Base-by-base conservation (phyloP, 1,284 basidiomycete species). In the Papiliotrema laurentii region DNA sequence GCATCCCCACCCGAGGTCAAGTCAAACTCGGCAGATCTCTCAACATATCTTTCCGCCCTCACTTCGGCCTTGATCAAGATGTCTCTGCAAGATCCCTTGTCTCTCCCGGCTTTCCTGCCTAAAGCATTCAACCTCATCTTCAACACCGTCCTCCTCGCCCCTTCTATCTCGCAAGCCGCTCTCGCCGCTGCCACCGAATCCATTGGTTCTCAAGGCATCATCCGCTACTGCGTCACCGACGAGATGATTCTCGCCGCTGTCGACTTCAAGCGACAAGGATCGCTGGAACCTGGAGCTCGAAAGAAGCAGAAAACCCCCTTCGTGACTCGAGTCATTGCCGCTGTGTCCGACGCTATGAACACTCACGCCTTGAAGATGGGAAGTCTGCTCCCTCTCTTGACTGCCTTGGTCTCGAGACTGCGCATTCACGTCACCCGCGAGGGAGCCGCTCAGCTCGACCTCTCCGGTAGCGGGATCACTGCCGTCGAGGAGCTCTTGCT, bases 101-200 rank as follows among this genome's bases (percentile, higher is more conserved):
- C 58, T 27, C 50, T 68, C 36, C 53, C 54, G 27, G 78, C 27
- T 66, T 73, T 86, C 63, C 69, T 89, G 1, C 71, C 72, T 34
- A 82, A 80, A 60, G 83, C 85, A 1, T 92, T 89, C 86, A 86
- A 82, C 66, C 78, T 80, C 3, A 72, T 85, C 2, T 92, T 89
- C 85, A 75, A 77, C 38, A 85, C 83, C 63, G 77, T 91, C 47
- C 62, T 74, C 13, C 61, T 71, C 18, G 55, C 61, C 0, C 56
- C 71, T 4, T 48, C 56, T 1, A 55, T 66, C 2, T 35, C 60
- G 5, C 55, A 58, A 1, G 54, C 58, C 19, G 64, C 67, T 11
- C 59, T 72, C 75, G 80, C 24, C 82, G 82, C 82, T 51, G 81
- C 86, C 13, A 80, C 83, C 13, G 81, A 78, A 79, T 48, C 80